Percentiles rank a stretch among this genome's conserved stretches.
Conservation (phyloP, 805 yeast genomes). For the Pichia phayaonensis region DNA sequence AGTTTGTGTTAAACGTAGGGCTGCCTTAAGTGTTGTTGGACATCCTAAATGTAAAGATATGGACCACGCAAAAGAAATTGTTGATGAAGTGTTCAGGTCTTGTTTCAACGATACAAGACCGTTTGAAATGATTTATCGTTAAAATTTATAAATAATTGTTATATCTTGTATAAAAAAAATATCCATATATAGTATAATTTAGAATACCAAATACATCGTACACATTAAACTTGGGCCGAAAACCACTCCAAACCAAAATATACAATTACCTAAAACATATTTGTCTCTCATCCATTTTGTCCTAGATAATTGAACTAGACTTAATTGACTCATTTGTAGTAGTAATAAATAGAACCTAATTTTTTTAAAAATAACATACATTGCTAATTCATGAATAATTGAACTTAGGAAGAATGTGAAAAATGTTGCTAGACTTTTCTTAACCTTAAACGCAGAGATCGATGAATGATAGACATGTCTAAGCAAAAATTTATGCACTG, state of each 20-base stretch:
- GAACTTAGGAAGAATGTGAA: conserved; percentile 76
- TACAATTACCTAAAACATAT: conserved; percentile 62
- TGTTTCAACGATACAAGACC: conserved; percentile 96
- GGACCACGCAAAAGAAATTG: conserved; percentile 71
- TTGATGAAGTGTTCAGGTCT: conserved; percentile 83
- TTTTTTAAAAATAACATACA: conserved; percentile 79
- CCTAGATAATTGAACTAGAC: conserved; percentile 59
- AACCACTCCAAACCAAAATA: conserved; percentile 89
- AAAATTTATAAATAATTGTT: conserved; percentile 8
- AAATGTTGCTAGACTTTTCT: conserved; percentile 62
- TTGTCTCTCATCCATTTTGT: conserved; percentile 48
- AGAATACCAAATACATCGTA: conserved; percentile 73
- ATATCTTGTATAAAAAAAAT: conserved; percentile 1
- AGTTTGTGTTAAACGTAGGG: conserved; percentile 83
- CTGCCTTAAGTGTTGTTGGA: conserved; percentile 72
- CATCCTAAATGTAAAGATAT: conserved; percentile 74
- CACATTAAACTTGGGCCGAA: conserved; percentile 87
- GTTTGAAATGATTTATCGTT: conserved; percentile 83
- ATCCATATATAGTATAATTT: conserved; percentile 6
- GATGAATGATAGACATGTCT: conserved; percentile 93
- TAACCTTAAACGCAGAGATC: conserved; percentile 63
- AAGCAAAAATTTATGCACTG: conserved; percentile 82
- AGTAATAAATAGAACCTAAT: conserved; percentile 72
- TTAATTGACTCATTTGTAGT: conserved; percentile 84
- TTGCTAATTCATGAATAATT: conserved; percentile 81